These are phyloP conservation scores for Acacia acuminata DNA, from an alignment of 306 rosid genomes.

Conservation along the genomic window DNA sequence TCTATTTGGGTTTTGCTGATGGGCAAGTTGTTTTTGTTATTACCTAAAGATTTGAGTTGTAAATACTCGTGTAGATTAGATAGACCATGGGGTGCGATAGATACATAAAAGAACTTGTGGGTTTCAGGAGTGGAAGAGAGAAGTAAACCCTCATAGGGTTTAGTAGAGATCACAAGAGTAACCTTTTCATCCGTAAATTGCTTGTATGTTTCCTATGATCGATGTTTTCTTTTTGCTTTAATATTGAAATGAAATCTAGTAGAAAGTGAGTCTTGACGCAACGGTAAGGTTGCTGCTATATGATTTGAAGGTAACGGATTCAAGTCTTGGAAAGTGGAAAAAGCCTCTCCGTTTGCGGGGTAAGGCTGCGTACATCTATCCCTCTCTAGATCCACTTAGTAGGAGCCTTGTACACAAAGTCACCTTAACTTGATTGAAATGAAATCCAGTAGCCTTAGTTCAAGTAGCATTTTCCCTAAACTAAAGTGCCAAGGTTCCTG, in stretches of 20 bases:
- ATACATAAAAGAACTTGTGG: constrained; percentile 6
- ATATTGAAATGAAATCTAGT: no score
- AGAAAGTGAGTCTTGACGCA: no score
- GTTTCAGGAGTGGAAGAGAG: constrained; percentile 13
- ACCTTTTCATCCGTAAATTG: background rate
- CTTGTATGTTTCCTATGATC: background rate
- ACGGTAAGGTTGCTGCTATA: no score
- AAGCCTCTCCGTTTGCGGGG: fast-evolving
- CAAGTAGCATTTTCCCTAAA: background rate
- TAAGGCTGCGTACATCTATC: no score
- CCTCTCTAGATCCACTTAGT: no score
- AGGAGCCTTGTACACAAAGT: no score
- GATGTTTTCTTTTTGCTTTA: background rate
- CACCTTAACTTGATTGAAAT: no score
- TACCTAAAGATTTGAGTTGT: background rate
- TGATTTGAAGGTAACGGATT: no score
- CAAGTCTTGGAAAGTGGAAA: no score
- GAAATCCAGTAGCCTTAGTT: background rate
- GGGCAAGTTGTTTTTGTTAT: background rate
- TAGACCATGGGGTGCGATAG: background rate
- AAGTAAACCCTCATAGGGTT: background rate
- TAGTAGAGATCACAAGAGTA: background rate
- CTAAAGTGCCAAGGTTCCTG: background rate
- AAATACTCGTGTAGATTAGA: constrained; percentile 1
- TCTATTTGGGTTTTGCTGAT: background rate